Evolutionary conservation across 352 stramenopile genomes (phyloP).

Genomic region (Pythium inflatum): DNA sequence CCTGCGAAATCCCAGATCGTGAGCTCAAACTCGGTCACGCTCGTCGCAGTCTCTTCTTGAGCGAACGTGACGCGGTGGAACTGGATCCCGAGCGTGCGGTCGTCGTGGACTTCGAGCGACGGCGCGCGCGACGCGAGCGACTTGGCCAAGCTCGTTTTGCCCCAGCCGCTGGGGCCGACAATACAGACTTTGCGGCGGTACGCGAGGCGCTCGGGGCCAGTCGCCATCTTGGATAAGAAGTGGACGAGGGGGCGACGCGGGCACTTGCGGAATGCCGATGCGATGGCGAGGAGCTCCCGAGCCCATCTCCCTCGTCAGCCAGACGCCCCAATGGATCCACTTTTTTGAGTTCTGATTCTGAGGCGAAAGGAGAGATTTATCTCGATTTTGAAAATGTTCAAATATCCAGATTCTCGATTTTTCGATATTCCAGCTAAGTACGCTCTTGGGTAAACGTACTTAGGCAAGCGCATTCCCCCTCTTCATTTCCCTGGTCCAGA

Average conservation of each 20-base stretch:
- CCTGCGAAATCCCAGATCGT: conserved; percentile 34
- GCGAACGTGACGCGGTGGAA: conserved; percentile 34
- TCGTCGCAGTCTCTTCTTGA: conserved; percentile 21
- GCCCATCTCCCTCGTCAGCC: background rate
- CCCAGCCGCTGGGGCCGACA: conserved; percentile 38
- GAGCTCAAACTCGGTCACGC: conserved; percentile 16
- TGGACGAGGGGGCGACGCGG: too few relatives aligned
- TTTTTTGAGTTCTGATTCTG: conserved; percentile 1
- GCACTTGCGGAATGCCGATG: too few relatives aligned
- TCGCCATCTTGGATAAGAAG: too few relatives aligned
- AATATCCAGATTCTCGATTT: background rate
- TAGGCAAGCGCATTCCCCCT: background rate
- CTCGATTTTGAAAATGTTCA: background rate
- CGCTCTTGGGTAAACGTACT: background rate
- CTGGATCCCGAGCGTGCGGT: conserved; percentile 42
- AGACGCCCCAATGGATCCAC: background rate
- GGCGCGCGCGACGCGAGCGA: conserved; percentile 24
- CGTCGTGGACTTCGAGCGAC: conserved; percentile 20
- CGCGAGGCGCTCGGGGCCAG: conserved; percentile 17
- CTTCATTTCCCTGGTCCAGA: background rate
- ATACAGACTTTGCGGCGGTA: conserved; percentile 44
- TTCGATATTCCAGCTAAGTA: background rate
- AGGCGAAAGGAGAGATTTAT: background rate
- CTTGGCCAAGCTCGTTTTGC: conserved; percentile 42
- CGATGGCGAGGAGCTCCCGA: too few relatives aligned